Conservation (phyloP, 352 stramenopile genomes). For the Pythium dissotocum region DNA sequence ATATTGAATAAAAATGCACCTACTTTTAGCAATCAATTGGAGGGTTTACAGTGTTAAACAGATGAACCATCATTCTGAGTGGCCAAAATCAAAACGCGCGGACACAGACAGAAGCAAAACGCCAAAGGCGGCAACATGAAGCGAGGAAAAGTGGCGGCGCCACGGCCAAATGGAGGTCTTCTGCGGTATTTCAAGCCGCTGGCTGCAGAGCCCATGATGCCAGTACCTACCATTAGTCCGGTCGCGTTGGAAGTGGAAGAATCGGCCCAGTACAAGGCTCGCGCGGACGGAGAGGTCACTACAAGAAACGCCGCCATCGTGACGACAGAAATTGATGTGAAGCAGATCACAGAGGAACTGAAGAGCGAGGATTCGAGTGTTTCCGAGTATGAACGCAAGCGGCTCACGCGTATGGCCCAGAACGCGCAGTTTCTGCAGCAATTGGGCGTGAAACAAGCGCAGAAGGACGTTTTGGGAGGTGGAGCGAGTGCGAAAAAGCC, state of each 20-base stretch:
- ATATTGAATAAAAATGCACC: too few species aligned
- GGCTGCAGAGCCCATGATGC: background rate
- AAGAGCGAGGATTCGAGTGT: constrained; percentile 5
- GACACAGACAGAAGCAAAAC: background rate
- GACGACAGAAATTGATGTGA: background rate
- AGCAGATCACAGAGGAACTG: background rate
- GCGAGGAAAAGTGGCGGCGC: background rate
- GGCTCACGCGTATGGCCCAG: constrained; percentile 35
- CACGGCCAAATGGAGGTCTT: background rate
- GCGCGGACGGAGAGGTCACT: background rate
- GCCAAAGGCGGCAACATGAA: background rate
- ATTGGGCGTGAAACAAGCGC: constrained; percentile 33
- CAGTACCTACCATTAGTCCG: background rate
- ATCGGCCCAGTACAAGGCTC: background rate
- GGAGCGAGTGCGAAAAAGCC: background rate
- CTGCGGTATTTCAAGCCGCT: background rate
- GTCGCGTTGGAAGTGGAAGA: background rate
- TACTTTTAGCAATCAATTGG: too few species aligned
- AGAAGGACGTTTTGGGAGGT: background rate
- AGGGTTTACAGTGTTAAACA: background rate
- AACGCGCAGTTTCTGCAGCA: constrained; percentile 50
- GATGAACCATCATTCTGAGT: background rate
- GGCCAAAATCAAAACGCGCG: too few species aligned
- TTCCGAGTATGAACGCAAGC: constrained; percentile 53
- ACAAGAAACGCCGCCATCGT: background rate